A percentile compares a stretch with the other conserved stretches of the same genome.
These are phyloP conservation scores for Pseudocercospora ulei DNA, from an alignment of 2,329 filamentous ascomycete genomes.

Conservation along the genomic window DNA sequence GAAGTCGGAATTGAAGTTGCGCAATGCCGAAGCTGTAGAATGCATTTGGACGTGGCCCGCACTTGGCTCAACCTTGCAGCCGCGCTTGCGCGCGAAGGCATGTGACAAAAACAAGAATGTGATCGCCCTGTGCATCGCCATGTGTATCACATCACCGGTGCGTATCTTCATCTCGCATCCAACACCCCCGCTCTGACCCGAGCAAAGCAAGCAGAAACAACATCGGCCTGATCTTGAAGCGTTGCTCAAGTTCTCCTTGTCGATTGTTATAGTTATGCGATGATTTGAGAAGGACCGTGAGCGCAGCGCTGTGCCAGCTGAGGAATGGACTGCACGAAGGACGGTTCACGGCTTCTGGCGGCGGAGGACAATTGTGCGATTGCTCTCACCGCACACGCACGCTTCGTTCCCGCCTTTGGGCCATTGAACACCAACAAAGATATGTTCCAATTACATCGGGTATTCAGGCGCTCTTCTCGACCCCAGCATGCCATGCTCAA, in stretches of 20 bases:
- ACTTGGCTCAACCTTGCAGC: background rate
- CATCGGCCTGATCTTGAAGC: no score
- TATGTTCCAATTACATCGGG: conserved; percentile 59
- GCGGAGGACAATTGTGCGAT: conserved; percentile 32
- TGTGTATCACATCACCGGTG: no score
- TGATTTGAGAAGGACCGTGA: conserved; percentile 51
- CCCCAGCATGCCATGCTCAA: conserved; percentile 53
- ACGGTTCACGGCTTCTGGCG: conserved; percentile 51
- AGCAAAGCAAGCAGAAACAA: no score
- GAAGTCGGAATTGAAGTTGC: conserved; percentile 1
- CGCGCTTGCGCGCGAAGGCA: conserved; percentile 2
- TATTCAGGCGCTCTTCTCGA: conserved; percentile 55
- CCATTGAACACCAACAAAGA: conserved; percentile 55
- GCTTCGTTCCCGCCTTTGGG: conserved; percentile 60
- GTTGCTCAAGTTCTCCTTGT: no score
- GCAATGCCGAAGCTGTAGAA: no score
- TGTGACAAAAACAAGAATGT: no score
- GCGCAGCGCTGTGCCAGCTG: conserved; percentile 46
- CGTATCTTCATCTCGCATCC: no score
- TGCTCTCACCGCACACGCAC: conserved; percentile 45
- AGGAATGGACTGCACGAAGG: conserved; percentile 55
- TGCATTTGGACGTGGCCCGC: conserved; percentile 3
- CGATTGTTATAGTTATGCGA: conserved; percentile 38
- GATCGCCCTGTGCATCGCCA: no score
- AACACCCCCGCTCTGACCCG: no score